Evolutionary conservation across 345 rosid genomes (phyloP).

Genomic region (Salix arbutifolia): DNA sequence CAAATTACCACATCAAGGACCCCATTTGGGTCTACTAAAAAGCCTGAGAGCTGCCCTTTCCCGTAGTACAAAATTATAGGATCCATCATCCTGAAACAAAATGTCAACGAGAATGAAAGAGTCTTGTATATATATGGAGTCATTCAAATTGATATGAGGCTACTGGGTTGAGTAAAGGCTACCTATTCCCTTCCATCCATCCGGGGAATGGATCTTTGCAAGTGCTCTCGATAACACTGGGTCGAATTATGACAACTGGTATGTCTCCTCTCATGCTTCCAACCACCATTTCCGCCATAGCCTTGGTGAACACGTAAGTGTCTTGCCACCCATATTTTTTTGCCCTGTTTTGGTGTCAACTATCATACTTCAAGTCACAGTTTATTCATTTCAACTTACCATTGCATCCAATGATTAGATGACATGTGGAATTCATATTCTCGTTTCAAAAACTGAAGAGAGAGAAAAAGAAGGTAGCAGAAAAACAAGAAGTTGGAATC

Average conservation of each 20-base stretch:
- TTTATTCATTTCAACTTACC: neutral
- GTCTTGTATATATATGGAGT: neutral
- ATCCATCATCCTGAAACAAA: conserved; percentile 83
- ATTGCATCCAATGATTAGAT: neutral
- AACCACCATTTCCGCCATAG: conserved; percentile 97
- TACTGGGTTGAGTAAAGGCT: neutral
- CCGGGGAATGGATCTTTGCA: conserved; percentile 90
- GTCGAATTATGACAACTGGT: conserved; percentile 76
- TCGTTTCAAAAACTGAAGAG: neutral
- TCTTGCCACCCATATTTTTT: conserved; percentile 91
- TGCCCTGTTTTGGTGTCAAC: conserved; percentile 44
- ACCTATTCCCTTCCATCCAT: conserved; percentile 99
- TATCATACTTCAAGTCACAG: conserved; percentile 3
- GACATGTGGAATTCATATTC: too few relatives aligned
- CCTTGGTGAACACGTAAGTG: conserved; percentile 88
- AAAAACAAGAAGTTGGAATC: neutral
- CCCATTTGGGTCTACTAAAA: conserved; percentile 79
- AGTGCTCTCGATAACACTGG: conserved; percentile 89
- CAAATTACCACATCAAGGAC: conserved; percentile 77
- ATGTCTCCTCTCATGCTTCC: conserved; percentile 67
- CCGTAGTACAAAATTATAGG: conserved; percentile 85
- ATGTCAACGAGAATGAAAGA: neutral
- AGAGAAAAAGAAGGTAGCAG: too few relatives aligned
- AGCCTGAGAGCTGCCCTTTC: conserved; percentile 88
- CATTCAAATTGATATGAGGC: too few relatives aligned